Conservation (phyloP, 305 asterid species). For the Fraxinus velutina region DNA sequence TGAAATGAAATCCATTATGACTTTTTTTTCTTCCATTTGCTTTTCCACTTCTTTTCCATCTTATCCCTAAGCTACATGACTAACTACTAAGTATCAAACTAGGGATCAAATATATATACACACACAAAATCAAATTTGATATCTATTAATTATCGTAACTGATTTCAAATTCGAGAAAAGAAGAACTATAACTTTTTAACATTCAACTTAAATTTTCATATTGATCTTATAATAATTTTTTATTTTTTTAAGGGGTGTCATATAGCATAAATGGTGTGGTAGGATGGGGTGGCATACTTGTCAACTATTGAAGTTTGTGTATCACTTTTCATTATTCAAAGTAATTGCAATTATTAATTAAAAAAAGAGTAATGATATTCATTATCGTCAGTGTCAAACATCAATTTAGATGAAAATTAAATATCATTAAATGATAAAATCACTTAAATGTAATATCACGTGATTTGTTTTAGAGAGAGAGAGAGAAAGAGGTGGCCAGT, state of each 20-base stretch:
- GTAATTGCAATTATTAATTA: not conserved
- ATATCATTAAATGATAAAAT: too few species aligned
- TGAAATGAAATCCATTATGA: too few species aligned
- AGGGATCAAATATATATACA: too few species aligned
- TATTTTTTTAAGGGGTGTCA: not conserved
- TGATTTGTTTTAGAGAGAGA: too few species aligned
- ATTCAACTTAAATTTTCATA: not conserved
- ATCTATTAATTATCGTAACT: too few species aligned
- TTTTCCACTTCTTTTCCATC: too few species aligned
- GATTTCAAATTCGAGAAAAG: not conserved
- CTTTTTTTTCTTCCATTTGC: not conserved
- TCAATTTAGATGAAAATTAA: not conserved
- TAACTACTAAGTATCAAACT: too few species aligned
- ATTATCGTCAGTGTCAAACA: too few species aligned
- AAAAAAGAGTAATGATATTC: too few species aligned
- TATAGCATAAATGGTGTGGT: not conserved
- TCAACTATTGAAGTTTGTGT: not conserved
- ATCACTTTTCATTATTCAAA: not conserved
- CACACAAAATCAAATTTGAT: too few species aligned
- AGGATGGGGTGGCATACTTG: not conserved
- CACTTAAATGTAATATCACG: too few species aligned
- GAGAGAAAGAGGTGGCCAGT: not conserved
- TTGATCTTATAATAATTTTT: not conserved
- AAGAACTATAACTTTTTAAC: not conserved
- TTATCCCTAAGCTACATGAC: too few species aligned